Percentiles rank a stretch among this genome's conserved stretches.
phyloP scores from a whole-genome alignment of 352 stramenopile species.

The Albugo candida region DNA sequence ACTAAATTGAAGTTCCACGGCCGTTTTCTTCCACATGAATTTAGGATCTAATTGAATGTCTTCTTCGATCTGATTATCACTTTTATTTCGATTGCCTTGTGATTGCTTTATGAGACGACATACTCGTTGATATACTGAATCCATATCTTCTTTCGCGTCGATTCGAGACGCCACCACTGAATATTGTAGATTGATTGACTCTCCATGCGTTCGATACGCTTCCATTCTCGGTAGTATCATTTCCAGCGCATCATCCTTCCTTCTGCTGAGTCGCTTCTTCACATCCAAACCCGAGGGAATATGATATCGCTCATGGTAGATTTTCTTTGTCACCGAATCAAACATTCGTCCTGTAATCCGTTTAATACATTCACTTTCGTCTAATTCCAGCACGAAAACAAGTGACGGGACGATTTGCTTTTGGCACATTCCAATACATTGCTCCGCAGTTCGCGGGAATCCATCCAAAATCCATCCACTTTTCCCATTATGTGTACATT shows the following conservation, averaged over 20 bases:
- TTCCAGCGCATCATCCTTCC: constrained; percentile 32
- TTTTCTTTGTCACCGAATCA: constrained; percentile 28
- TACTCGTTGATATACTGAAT: constrained; percentile 16
- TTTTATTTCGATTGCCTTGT: no score
- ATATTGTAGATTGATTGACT: constrained; percentile 30
- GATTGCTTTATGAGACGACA: no score
- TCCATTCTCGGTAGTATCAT: constrained; percentile 39
- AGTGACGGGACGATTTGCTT: constrained; percentile 27
- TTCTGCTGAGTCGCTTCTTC: constrained; percentile 27
- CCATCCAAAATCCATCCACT: constrained; percentile 49
- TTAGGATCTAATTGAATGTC: no score
- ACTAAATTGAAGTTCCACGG: no score
- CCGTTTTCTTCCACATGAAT: no score
- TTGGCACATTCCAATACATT: constrained; percentile 23
- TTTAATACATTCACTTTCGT: constrained; percentile 20
- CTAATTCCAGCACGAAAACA: constrained; percentile 34
- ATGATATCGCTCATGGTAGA: constrained; percentile 32
- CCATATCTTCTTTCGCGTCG: constrained; percentile 15
- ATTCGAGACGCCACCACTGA: constrained; percentile 20
- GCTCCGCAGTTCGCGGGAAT: constrained; percentile 44
- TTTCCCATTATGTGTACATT: constrained; percentile 12
- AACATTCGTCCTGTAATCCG: constrained; percentile 38
- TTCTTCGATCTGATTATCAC: no score
- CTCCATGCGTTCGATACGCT: constrained; percentile 35
- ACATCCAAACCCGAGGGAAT: constrained; percentile 21